phyloP scores from a whole-genome alignment of 192 early-diverging fungal genomes.

The Podochytrium sp. region DNA sequence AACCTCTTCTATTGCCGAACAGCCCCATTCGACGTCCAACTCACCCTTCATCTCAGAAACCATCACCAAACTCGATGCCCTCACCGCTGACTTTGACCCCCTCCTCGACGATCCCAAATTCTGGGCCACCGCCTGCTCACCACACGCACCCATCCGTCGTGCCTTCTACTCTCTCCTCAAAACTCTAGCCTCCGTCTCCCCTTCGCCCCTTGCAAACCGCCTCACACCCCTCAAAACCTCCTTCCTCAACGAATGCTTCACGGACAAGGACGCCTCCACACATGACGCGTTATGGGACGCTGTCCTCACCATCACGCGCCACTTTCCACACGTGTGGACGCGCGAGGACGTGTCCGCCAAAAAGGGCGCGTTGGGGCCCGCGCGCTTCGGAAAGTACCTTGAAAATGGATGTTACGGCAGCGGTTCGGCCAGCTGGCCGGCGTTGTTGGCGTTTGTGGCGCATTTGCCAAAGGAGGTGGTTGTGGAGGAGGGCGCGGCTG shows the following conservation, averaged over 20 bases:
- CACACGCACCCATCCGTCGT: conserved; percentile 57
- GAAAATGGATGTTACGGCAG: conserved; percentile 68
- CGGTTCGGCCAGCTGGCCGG: conserved; percentile 70
- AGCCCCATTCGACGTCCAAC: not conserved
- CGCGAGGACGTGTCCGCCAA: not conserved
- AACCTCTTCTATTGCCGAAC: not conserved
- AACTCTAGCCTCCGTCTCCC: conserved; percentile 28
- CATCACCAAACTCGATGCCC: not conserved
- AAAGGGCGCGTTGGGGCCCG: not conserved
- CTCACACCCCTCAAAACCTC: not conserved
- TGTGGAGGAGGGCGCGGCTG: conserved; percentile 35
- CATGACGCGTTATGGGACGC: conserved; percentile 90
- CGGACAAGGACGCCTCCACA: conserved; percentile 71
- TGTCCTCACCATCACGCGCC: conserved; percentile 74
- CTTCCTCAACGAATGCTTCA: conserved; percentile 57
- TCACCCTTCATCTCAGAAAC: conserved; percentile 13
- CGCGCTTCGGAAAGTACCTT: conserved; percentile 68
- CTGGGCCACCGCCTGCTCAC: conserved; percentile 56
- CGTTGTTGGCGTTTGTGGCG: conserved; percentile 74
- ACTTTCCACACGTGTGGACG: conserved; percentile 38
- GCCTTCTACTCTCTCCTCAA: conserved; percentile 66
- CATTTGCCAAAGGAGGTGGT: conserved; percentile 59
- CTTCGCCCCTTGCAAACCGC: conserved; percentile 11
- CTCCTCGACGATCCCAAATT: conserved; percentile 54
- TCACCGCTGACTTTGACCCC: conserved; percentile 6